A percentile compares a stretch with the other conserved stretches of the same genome.
phyloP scores from a whole-genome alignment of 169 alveolate species.

The Toxoplasma gondii region DNA sequence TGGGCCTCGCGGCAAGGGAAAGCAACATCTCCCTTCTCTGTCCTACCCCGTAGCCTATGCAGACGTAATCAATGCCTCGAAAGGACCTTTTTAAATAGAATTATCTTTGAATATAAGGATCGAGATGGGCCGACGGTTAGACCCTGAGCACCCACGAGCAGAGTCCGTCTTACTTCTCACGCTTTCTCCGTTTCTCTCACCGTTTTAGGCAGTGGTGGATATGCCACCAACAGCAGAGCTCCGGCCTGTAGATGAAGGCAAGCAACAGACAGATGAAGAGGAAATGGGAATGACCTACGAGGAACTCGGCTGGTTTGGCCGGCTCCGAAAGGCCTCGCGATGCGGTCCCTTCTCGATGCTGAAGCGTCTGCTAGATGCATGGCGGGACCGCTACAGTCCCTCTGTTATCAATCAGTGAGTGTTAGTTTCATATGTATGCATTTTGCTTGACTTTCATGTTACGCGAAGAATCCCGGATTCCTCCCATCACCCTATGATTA shows the following conservation, averaged over 20 bases:
- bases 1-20: too few relatives aligned
- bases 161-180: too few relatives aligned
- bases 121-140: background rate
- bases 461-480: background rate
- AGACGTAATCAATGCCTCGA: too few relatives aligned
- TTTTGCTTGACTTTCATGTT: background rate
- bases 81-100: too few relatives aligned
- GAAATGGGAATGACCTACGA: slow-evolving; percentile 90
- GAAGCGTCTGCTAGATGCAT: slow-evolving; percentile 67
- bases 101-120: too few relatives aligned
- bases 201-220: slow-evolving; percentile 59
- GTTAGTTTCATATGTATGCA: background rate
- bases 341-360: slow-evolving; percentile 85
- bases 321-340: slow-evolving; percentile 75
- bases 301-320: slow-evolving; percentile 81
- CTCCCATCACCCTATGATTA: too few relatives aligned
- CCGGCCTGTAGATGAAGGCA: slow-evolving; percentile 74
- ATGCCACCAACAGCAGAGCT: slow-evolving; percentile 88
- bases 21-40: too few relatives aligned
- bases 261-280: slow-evolving; percentile 79
- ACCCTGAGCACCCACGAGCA: too few relatives aligned
- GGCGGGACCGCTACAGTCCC: slow-evolving; percentile 68
- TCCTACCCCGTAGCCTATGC: too few relatives aligned
- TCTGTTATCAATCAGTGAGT: background rate
- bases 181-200: background rate